phyloP scores from a whole-genome alignment of 768 basidiomycete genomes.

The Chlorophyllum brunneum region DNA sequence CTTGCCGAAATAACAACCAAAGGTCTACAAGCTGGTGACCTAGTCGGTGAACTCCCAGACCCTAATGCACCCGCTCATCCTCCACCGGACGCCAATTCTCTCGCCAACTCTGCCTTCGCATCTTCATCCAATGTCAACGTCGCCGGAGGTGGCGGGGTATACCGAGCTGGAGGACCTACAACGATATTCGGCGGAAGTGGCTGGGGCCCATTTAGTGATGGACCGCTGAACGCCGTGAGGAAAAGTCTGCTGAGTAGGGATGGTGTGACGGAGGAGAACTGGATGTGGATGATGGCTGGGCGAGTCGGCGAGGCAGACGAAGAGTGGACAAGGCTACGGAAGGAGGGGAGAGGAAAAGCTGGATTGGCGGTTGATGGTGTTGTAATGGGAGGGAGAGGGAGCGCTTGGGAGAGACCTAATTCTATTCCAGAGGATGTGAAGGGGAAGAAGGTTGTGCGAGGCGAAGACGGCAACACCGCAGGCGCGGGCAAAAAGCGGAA shows the following conservation, averaged over 20 bases:
- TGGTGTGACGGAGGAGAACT: constrained; percentile 84
- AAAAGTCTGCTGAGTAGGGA: constrained; percentile 77
- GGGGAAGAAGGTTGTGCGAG: constrained; percentile 17
- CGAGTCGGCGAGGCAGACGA: constrained; percentile 60
- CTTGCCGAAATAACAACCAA: constrained; percentile 73
- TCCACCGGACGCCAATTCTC: constrained; percentile 38
- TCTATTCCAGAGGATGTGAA: constrained; percentile 18
- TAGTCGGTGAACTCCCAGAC: constrained; percentile 79
- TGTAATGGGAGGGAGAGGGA: constrained; percentile 18
- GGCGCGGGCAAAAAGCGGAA: constrained; percentile 27
- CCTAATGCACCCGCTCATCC: constrained; percentile 51
- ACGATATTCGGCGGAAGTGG: constrained; percentile 87
- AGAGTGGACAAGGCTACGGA: constrained; percentile 59
- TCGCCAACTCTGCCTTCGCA: constrained; percentile 31
- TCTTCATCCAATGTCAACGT: constrained; percentile 33
- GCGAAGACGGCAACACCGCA: constrained; percentile 15
- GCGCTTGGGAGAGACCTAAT: constrained; percentile 20
- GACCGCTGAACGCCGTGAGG: constrained; percentile 79
- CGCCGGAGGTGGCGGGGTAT: constrained; percentile 57
- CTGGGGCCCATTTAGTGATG: constrained; percentile 85
- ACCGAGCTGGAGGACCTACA: constrained; percentile 89
- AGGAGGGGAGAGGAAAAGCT: constrained; percentile 42
- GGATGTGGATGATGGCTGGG: constrained; percentile 81
- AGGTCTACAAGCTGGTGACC: constrained; percentile 79
- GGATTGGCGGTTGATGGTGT: constrained; percentile 46